These are phyloP conservation scores for Alnus rubra DNA, from an alignment of 306 rosid genomes.

Conservation along the genomic window DNA sequence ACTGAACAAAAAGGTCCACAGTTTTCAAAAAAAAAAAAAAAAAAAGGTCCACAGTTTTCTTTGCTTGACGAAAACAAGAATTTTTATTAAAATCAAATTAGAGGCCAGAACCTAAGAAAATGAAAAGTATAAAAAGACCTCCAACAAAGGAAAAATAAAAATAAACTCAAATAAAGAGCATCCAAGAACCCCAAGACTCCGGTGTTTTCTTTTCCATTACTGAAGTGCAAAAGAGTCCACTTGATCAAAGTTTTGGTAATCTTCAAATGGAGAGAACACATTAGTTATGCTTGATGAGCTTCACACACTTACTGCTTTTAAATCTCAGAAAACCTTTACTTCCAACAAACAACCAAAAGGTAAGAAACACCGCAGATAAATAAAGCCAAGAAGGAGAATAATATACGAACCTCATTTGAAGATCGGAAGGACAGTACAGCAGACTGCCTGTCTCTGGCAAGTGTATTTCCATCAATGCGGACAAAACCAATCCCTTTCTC, in stretches of 20 bases:
- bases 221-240: not conserved
- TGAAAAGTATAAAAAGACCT: not conserved
- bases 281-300: not conserved
- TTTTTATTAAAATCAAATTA: not conserved
- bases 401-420: conserved; percentile 58
- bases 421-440: conserved; percentile 75
- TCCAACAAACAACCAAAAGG: not conserved
- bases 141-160: not conserved
- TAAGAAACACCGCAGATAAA: conserved; percentile 6
- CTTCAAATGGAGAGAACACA: not conserved
- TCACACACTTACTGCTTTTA: not conserved
- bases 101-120: not conserved
- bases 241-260: not conserved
- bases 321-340: not conserved
- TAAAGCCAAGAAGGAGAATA: conserved; percentile 16
- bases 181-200: not conserved
- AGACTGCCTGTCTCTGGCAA: conserved; percentile 80
- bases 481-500: conserved; percentile 76
- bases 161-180: not conserved
- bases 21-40: no score
- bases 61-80: not conserved
- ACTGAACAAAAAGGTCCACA: not conserved
- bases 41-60: not conserved
- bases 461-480: conserved; percentile 93
- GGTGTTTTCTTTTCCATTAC: not conserved